phyloP scores from a whole-genome alignment of 108 stramenopile species.

The Cyclotella cryptica region DNA sequence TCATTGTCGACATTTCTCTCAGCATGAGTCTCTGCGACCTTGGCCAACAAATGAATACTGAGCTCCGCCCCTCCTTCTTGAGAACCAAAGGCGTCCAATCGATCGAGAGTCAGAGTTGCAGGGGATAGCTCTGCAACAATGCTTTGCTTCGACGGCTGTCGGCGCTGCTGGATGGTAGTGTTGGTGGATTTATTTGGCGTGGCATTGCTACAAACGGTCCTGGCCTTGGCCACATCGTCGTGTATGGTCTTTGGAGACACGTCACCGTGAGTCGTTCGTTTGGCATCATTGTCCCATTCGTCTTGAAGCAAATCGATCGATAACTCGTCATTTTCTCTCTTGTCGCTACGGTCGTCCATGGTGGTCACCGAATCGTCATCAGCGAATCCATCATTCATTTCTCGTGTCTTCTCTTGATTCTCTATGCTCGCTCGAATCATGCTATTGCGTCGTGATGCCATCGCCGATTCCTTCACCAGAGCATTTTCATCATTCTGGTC shows the following conservation, averaged over 20 bases:
- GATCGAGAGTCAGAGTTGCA: conserved; percentile 45
- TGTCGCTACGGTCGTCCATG: neutral
- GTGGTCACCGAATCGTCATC: conserved; percentile 14
- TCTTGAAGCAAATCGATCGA: conserved; percentile 32
- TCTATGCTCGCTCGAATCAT: neutral
- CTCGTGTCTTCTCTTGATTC: neutral
- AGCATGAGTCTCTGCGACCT: neutral
- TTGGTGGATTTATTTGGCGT: neutral
- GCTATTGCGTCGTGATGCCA: no score
- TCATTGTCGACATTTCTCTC: neutral
- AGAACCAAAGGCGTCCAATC: conserved; percentile 36
- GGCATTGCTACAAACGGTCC: neutral
- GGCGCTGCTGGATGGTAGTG: neutral
- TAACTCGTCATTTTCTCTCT: neutral
- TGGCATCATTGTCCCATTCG: conserved; percentile 10
- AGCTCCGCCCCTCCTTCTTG: conserved; percentile 41
- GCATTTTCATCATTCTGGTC: neutral
- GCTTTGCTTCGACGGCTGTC: neutral
- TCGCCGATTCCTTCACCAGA: neutral
- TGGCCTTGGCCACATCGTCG: neutral
- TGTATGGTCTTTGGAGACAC: neutral
- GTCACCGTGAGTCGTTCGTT: neutral
- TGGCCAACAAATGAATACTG: conserved; percentile 28
- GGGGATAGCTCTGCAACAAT: conserved; percentile 25
- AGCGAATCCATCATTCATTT: conserved; percentile 2